These are phyloP conservation scores for Wickerhamomyces bovis DNA, from an alignment of 805 yeast genomes.

Conservation along the genomic window DNA sequence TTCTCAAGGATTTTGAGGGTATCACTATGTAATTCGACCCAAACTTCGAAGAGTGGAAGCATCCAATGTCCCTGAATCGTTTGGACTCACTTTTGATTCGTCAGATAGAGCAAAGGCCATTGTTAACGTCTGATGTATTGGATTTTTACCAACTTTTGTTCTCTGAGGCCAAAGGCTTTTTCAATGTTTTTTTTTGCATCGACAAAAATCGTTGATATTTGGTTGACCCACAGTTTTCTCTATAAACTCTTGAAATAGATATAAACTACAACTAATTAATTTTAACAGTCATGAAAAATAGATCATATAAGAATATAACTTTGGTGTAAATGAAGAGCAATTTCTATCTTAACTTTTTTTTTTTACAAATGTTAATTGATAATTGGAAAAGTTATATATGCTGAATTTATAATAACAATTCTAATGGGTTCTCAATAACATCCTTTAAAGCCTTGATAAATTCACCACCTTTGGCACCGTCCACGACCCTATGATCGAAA, in stretches of 20 bases:
- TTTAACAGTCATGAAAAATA: not conserved
- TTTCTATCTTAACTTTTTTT: no score
- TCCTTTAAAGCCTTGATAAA: constrained; percentile 89
- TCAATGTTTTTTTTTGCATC: not conserved
- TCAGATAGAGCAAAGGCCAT: constrained; percentile 39
- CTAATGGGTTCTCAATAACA: constrained; percentile 93
- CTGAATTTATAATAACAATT: constrained; percentile 80
- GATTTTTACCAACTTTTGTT: no score
- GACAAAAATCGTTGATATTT: not conserved
- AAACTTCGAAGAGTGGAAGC: not conserved
- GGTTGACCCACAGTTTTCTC: not conserved
- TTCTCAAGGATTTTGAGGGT: no score
- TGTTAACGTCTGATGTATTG: constrained; percentile 1
- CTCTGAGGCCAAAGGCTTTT: not conserved
- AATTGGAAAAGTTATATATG: no score
- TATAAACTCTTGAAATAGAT: no score
- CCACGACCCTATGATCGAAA: constrained; percentile 95
- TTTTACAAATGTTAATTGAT: no score
- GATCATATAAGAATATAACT: not conserved
- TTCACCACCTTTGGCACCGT: constrained; percentile 98
- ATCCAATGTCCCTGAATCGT: no score
- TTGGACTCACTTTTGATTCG: constrained; percentile 32
- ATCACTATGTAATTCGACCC: not conserved
- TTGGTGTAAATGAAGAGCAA: not conserved
- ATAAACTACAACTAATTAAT: no score